These are phyloP conservation scores for Psilocybe cyanescens DNA, from an alignment of 768 basidiomycete genomes.

Conservation along the genomic window DNA sequence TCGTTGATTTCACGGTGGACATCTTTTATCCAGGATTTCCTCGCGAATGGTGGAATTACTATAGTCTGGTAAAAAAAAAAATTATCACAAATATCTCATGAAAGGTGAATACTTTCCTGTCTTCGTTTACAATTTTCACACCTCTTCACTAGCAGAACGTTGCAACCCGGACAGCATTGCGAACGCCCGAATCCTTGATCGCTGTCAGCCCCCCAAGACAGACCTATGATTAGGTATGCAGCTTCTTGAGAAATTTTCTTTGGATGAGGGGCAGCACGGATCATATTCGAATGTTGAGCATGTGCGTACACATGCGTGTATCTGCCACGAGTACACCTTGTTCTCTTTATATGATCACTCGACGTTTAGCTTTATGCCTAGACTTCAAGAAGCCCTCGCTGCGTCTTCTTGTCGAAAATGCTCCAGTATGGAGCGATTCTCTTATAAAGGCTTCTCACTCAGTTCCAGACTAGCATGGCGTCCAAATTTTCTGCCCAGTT, in stretches of 20 bases:
- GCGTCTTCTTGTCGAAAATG: background rate
- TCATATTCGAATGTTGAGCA: slow-evolving; percentile 2
- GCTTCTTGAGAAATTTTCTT: slow-evolving; percentile 11
- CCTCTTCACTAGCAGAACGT: too few species aligned
- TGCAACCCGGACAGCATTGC: background rate
- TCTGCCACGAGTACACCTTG: slow-evolving; percentile 2
- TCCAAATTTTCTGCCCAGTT: slow-evolving; percentile 11
- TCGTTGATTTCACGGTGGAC: too few species aligned
- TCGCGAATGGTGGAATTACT: too few species aligned
- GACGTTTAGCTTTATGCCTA: slow-evolving; percentile 5
- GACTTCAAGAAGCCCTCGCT: slow-evolving; percentile 10
- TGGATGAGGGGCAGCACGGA: slow-evolving; percentile 1
- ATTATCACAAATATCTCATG: background rate
- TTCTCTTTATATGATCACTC: slow-evolving; percentile 7
- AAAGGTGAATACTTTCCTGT: background rate
- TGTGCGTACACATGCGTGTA: background rate
- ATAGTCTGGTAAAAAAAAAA: too few species aligned
- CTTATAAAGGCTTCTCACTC: slow-evolving; percentile 1
- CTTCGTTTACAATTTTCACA: background rate
- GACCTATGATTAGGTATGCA: slow-evolving; percentile 16
- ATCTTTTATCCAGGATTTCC: too few species aligned
- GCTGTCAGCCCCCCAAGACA: background rate
- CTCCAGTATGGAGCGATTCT: slow-evolving; percentile 1
- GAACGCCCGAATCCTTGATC: background rate
- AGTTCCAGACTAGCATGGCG: background rate